These are phyloP conservation scores for Syzygium aromaticum DNA, from an alignment of 345 rosid genomes.

Conservation along the genomic window DNA sequence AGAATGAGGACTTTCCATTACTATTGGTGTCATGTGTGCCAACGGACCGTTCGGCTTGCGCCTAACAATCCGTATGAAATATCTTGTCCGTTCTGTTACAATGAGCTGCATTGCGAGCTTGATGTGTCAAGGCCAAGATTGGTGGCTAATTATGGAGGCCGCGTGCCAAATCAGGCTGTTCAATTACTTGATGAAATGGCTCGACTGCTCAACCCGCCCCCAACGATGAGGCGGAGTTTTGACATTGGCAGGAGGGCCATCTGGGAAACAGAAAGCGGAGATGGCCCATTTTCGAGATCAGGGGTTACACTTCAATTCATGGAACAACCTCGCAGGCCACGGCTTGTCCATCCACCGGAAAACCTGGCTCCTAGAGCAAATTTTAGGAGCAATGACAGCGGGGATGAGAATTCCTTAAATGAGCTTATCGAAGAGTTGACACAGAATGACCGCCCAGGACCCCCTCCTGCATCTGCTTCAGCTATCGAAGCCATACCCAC, in stretches of 20 bases:
- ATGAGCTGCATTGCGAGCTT: slow-evolving; percentile 35
- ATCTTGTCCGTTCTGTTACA: slow-evolving; percentile 47
- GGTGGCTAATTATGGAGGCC: background rate
- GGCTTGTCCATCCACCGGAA: background rate
- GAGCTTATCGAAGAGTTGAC: slow-evolving; percentile 7
- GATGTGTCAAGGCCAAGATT: slow-evolving; percentile 31
- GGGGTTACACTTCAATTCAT: slow-evolving; percentile 54
- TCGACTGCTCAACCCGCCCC: slow-evolving; percentile 7
- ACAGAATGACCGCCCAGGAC: slow-evolving; percentile 27
- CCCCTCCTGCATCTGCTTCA: slow-evolving; percentile 32
- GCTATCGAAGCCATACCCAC: slow-evolving; percentile 44
- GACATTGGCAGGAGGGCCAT: slow-evolving; percentile 1
- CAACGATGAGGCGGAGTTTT: background rate
- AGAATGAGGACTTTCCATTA: slow-evolving; percentile 58
- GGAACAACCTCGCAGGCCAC: slow-evolving; percentile 5
- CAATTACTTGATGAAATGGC: slow-evolving; percentile 15
- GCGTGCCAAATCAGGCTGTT: background rate
- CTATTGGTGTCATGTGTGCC: slow-evolving; percentile 65
- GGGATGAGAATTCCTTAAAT: background rate
- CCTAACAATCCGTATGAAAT: slow-evolving; percentile 21
- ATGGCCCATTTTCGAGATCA: slow-evolving; percentile 3
- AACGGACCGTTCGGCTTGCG: slow-evolving; percentile 33
- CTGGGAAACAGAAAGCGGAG: slow-evolving; percentile 32
- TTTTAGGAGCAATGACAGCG: background rate
- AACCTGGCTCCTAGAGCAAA: background rate